These are phyloP conservation scores for Mucor sp. DNA, from an alignment of 371 early-diverging fungal species.

Conservation along the genomic window DNA sequence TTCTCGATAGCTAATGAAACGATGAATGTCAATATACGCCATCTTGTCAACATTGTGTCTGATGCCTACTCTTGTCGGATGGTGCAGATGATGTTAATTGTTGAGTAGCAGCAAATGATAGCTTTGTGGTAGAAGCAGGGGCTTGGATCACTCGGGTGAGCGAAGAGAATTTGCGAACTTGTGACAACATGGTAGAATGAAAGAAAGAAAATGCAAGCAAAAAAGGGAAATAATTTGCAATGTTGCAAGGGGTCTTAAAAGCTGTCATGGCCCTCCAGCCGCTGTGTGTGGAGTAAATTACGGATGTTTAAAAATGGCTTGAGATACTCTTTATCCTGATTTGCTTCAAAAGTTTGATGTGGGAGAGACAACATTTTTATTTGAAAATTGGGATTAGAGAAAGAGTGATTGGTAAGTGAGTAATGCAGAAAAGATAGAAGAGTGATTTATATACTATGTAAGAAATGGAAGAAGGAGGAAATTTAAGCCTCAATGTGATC, in stretches of 20 bases:
- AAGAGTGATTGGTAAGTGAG: not conserved
- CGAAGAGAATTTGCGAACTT: conserved; percentile 25
- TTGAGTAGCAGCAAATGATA: conserved; percentile 3
- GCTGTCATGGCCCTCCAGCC: not conserved
- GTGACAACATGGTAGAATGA: conserved; percentile 17
- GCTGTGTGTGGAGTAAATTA: not conserved
- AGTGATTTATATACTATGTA: not conserved
- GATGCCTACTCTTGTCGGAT: not conserved
- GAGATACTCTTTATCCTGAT: no score
- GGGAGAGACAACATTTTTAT: no score
- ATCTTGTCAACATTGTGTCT: not conserved
- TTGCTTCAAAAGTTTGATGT: not conserved
- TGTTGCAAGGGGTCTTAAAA: conserved; percentile 2
- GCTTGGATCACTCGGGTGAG: conserved; percentile 17
- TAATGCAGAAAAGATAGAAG: not conserved
- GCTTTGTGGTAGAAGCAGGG: conserved; percentile 8
- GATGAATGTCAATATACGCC: not conserved
- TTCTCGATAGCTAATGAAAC: conserved; percentile 23
- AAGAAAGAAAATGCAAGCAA: not conserved
- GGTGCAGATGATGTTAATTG: conserved; percentile 4
- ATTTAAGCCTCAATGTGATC: conserved; percentile 47
- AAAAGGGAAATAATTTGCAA: not conserved
- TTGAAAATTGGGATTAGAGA: no score
- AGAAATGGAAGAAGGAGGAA: not conserved
- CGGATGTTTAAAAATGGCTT: not conserved